These are phyloP conservation scores for Phtheirospermum japonicum DNA, from an alignment of 257 asterid genomes.

Conservation along the genomic window DNA sequence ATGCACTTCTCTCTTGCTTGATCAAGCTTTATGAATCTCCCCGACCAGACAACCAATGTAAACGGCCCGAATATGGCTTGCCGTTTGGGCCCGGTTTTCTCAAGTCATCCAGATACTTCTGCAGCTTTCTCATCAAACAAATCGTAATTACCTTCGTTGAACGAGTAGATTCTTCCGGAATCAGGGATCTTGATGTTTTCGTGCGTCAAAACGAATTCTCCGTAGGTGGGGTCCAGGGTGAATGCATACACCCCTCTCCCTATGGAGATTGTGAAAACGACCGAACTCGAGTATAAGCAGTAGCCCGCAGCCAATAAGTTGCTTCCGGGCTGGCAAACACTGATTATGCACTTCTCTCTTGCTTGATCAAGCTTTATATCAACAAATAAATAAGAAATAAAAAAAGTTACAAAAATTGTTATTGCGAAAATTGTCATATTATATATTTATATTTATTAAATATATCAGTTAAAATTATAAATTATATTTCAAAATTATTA, in stretches of 20 bases:
- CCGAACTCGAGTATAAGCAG: conserved; percentile 77
- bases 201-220: conserved; percentile 74
- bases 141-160: conserved; percentile 86
- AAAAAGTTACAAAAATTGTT: no score
- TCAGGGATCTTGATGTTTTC: conserved; percentile 65
- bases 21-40: conserved; percentile 74
- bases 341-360: conserved; percentile 57
- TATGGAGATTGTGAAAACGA: conserved; percentile 62
- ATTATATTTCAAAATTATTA: no score
- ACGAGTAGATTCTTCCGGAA: conserved; percentile 61
- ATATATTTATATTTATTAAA: no score
- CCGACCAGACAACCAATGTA: conserved; percentile 81
- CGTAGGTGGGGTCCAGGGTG: conserved; percentile 65
- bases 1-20: conserved; percentile 58
- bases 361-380: conserved; percentile 67
- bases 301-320: conserved; percentile 84
- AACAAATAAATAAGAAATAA: no score
- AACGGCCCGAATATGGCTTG: conserved; percentile 72
- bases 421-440: no score
- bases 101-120: conserved; percentile 65
- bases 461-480: no score
- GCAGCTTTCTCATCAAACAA: conserved; percentile 66
- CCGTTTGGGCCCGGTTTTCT: conserved; percentile 70
- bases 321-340: conserved; percentile 89
- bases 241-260: conserved; percentile 68